phyloP scores from a whole-genome alignment of 192 early-diverging fungal genomes.

The Funneliformis mosseae region DNA sequence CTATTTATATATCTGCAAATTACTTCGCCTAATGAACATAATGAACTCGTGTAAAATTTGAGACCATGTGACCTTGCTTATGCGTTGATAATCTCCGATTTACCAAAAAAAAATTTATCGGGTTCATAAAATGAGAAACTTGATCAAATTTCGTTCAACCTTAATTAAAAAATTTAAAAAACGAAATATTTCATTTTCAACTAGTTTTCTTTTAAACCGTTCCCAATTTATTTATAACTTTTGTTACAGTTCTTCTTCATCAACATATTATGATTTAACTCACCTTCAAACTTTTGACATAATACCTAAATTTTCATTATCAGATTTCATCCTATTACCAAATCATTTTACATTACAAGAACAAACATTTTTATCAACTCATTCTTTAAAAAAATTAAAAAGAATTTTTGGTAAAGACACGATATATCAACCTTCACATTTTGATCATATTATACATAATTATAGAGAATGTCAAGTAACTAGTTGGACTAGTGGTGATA shows the following conservation, averaged over 20 bases:
- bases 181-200: background rate
- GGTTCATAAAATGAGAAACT: no score
- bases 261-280: background rate
- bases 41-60: no score
- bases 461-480: slow-evolving; percentile 73
- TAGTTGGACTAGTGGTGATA: slow-evolving; percentile 54
- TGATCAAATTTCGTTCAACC: background rate
- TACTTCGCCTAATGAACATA: no score
- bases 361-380: slow-evolving; percentile 42
- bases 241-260: background rate
- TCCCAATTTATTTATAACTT: no score
- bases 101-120: no score
- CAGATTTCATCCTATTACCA: slow-evolving; percentile 51
- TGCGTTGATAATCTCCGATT: no score
- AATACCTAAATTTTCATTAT: background rate
- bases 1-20: no score
- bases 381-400: slow-evolving; percentile 49
- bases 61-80: no score
- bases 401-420: slow-evolving; percentile 46
- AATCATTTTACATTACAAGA: slow-evolving; percentile 44
- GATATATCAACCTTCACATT: slow-evolving; percentile 70
- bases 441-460: slow-evolving; percentile 75
- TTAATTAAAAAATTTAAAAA: no score
- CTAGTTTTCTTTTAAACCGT: no score
- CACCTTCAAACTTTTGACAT: background rate